These are phyloP conservation scores for Vitis rupestris DNA, from an alignment of 164 flowering plant species.

Conservation along the genomic window DNA sequence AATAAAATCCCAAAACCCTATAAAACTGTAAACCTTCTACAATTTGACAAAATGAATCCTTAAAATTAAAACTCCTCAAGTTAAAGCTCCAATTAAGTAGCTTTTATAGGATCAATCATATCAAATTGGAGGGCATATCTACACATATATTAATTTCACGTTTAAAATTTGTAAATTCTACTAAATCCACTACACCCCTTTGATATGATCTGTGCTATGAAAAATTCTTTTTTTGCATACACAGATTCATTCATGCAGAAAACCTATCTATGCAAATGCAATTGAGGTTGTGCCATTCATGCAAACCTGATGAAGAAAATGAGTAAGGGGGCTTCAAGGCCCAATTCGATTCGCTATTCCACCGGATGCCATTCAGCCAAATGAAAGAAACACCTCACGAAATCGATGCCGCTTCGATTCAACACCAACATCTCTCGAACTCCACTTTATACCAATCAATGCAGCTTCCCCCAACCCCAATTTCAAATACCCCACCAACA, in stretches of 20 bases:
- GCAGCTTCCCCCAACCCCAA: slow-evolving; percentile 11
- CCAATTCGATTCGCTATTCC: slow-evolving; percentile 41
- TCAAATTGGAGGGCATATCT: too few relatives aligned
- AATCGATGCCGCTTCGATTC: slow-evolving; percentile 32
- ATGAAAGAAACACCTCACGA: slow-evolving; percentile 44
- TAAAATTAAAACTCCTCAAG: too few relatives aligned
- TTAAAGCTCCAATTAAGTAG: too few relatives aligned
- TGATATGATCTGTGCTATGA: too few relatives aligned
- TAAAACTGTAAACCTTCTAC: background rate
- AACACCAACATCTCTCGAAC: slow-evolving; percentile 47
- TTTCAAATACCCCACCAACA: slow-evolving; percentile 7
- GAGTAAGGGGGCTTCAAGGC: slow-evolving; percentile 28
- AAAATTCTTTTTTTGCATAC: background rate
- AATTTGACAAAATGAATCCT: background rate
- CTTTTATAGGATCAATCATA: too few relatives aligned
- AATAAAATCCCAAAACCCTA: slow-evolving; percentile 7
- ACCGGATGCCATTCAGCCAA: slow-evolving; percentile 82
- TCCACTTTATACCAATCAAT: slow-evolving; percentile 31
- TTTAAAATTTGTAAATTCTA: too few relatives aligned
- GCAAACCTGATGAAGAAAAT: slow-evolving; percentile 12
- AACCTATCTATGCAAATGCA: too few relatives aligned
- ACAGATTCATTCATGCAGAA: background rate
- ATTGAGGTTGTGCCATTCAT: too few relatives aligned
- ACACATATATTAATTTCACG: too few relatives aligned
- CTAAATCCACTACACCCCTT: too few relatives aligned